Conservation (phyloP, 305 asterid species). For the Fraxinus floribunda region DNA sequence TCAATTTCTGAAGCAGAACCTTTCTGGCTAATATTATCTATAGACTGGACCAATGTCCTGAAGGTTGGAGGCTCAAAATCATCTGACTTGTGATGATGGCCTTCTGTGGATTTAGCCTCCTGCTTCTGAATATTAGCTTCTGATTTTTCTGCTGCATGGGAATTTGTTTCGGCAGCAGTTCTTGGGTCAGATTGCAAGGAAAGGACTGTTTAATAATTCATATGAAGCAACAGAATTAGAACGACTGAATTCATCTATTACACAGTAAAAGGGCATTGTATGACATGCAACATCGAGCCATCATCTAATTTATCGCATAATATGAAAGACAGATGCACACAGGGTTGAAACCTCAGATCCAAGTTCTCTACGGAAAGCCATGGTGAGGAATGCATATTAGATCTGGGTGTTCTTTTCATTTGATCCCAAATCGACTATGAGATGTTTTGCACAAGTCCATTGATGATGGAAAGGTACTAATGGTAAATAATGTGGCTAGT, state of each 20-base stretch:
- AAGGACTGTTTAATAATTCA: slow-evolving; percentile 28
- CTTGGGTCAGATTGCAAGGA: slow-evolving; percentile 39
- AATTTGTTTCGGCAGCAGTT: slow-evolving; percentile 29
- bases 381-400: background rate
- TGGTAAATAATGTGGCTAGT: background rate
- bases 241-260: background rate
- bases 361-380: background rate
- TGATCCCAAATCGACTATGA: background rate
- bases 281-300: slow-evolving; percentile 1
- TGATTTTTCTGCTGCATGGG: slow-evolving; percentile 32
- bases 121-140: slow-evolving; percentile 44
- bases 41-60: slow-evolving; percentile 65
- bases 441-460: background rate
- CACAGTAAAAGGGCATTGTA: background rate
- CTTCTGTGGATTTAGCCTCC: slow-evolving; percentile 30
- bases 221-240: slow-evolving; percentile 14
- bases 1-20: slow-evolving; percentile 54
- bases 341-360: background rate
- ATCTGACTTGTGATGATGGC: slow-evolving; percentile 41
- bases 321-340: background rate
- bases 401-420: background rate
- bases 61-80: slow-evolving; percentile 72
- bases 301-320: background rate
- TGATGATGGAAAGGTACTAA: background rate
- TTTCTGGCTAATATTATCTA: slow-evolving; percentile 23